These are phyloP conservation scores for Cryptosporidium tyzzeri DNA, from an alignment of 169 alveolate genomes.

Conservation along the genomic window DNA sequence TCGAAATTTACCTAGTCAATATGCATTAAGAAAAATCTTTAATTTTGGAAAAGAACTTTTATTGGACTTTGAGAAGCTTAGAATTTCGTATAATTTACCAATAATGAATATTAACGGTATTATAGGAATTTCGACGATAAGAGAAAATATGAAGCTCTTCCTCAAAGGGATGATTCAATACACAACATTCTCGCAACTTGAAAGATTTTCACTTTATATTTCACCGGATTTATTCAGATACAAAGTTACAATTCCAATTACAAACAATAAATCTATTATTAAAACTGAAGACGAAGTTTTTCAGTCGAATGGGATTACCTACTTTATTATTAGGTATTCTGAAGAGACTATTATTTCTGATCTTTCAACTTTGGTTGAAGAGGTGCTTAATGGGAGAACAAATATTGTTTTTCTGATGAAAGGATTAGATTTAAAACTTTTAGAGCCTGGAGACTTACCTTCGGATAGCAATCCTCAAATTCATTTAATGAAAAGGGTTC, in stretches of 20 bases:
- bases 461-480: neutral
- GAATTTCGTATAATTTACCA: conserved; percentile 13
- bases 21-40: conserved; percentile 53
- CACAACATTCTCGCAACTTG: neutral
- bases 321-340: conserved; percentile 15
- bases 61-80: conserved; percentile 12
- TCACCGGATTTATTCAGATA: neutral
- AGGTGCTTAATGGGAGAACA: conserved; percentile 14
- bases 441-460: conserved; percentile 7
- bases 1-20: conserved; percentile 55
- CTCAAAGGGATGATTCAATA: neutral
- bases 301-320: conserved; percentile 6
- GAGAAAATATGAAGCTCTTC: neutral
- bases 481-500: conserved; percentile 30
- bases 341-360: neutral
- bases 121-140: neutral
- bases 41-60: neutral
- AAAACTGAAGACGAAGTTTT: conserved; percentile 1
- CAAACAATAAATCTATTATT: neutral
- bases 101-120: neutral
- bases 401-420: conserved; percentile 10
- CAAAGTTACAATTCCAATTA: neutral
- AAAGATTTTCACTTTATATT: conserved; percentile 13
- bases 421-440: neutral
- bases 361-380: neutral